phyloP scores from a whole-genome alignment of 257 asterid genomes.

The Euphrasia confusa region DNA sequence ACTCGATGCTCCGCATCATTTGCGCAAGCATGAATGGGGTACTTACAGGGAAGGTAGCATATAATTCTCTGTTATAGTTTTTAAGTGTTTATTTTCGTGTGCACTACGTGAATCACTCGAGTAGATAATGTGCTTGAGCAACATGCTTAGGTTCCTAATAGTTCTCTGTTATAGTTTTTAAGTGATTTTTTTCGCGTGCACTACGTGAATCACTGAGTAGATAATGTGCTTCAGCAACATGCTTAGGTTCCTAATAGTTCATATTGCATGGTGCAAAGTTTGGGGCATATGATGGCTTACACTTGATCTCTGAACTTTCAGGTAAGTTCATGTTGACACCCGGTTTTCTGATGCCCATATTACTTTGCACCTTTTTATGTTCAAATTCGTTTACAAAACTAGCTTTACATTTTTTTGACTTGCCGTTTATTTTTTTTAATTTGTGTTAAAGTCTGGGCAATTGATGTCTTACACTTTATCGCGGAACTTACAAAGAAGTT shows the following conservation, averaged over 20 bases:
- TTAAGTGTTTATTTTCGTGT: not conserved
- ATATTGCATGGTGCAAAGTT: constrained; percentile 33
- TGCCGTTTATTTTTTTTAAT: constrained; percentile 6
- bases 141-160: constrained; percentile 10
- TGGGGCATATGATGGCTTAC: constrained; percentile 55
- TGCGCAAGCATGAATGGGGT: constrained; percentile 97
- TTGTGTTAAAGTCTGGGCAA: constrained; percentile 46
- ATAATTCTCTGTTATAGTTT: not conserved
- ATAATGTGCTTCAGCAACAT: not conserved
- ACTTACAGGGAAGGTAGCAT: constrained; percentile 86
- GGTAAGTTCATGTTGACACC: constrained; percentile 54
- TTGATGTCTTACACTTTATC: constrained; percentile 97
- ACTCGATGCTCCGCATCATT: constrained; percentile 93
- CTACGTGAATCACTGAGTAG: too few species aligned
- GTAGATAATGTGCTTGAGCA: not conserved
- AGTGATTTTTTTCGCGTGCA: not conserved
- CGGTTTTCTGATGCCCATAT: constrained; percentile 42
- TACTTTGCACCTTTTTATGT: constrained; percentile 38
- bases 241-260: constrained; percentile 13
- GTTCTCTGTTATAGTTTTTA: not conserved
- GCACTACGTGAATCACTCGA: too few species aligned
- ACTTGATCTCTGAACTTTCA: constrained; percentile 67
- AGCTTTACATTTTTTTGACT: constrained; percentile 3
- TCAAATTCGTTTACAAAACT: not conserved
- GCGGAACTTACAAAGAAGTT: constrained; percentile 87